Percentiles rank a stretch among this genome's conserved stretches.
These are phyloP conservation scores for Tetracladium setigerum DNA, from an alignment of 495 filamentous ascomycete genomes.

Conservation along the genomic window DNA sequence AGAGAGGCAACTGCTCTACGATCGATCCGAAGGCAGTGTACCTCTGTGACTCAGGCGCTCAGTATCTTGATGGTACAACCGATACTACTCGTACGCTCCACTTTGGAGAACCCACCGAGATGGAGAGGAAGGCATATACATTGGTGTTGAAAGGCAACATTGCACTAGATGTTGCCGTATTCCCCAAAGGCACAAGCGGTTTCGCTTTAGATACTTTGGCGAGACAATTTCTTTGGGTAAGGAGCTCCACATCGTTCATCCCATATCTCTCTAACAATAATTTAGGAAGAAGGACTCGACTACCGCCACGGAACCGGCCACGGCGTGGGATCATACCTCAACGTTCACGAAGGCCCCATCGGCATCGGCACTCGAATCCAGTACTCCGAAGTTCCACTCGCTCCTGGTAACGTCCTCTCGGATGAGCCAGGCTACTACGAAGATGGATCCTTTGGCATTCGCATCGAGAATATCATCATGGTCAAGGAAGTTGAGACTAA, in stretches of 20 bases:
- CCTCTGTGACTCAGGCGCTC: slow-evolving; percentile 93
- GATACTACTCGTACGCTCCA: slow-evolving; percentile 94
- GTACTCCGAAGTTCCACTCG: slow-evolving; percentile 84
- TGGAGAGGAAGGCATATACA: slow-evolving; percentile 89
- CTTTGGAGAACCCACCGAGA: slow-evolving; percentile 76
- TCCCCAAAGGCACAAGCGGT: slow-evolving; percentile 91
- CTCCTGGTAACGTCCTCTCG: slow-evolving; percentile 88
- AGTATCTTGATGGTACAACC: slow-evolving; percentile 93
- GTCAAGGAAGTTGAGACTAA: slow-evolving; percentile 79
- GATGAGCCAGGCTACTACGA: slow-evolving; percentile 98
- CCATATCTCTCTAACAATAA: slow-evolving; percentile 9
- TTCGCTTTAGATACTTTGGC: slow-evolving; percentile 87
- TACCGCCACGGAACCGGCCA: slow-evolving; percentile 97
- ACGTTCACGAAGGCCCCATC: slow-evolving; percentile 97
- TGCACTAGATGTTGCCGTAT: slow-evolving; percentile 76
- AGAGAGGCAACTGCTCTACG: slow-evolving; percentile 68
- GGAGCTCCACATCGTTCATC: slow-evolving; percentile 7
- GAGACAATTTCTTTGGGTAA: slow-evolving; percentile 83
- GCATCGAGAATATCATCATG: slow-evolving; percentile 94
- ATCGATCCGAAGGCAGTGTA: slow-evolving; percentile 88
- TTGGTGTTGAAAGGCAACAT: slow-evolving; percentile 96
- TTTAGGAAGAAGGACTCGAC: slow-evolving; percentile 71
- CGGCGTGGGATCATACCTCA: slow-evolving; percentile 85
- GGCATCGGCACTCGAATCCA: slow-evolving; percentile 89
- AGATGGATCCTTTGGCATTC: slow-evolving; percentile 94